A percentile compares a stretch with the other conserved stretches of the same genome.
Evolutionary conservation across 192 early-diverging fungal species (phyloP).

Genomic region (Backusella psychrophila): DNA sequence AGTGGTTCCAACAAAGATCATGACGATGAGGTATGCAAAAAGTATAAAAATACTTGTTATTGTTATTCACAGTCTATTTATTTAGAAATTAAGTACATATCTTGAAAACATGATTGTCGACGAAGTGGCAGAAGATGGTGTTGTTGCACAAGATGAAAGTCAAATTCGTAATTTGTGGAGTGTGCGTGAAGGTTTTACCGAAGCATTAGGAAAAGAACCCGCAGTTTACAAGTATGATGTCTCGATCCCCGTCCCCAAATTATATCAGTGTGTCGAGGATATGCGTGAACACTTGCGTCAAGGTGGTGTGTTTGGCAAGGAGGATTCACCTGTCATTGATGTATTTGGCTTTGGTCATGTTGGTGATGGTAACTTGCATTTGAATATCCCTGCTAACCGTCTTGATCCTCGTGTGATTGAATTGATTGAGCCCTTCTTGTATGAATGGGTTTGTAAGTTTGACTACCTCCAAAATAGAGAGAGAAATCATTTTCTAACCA

Average conservation of each 20-base stretch:
- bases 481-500: not conserved
- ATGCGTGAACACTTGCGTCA: conserved; percentile 66
- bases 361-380: conserved; percentile 97
- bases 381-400: conserved; percentile 79
- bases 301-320: conserved; percentile 54
- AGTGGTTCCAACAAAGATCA: conserved; percentile 91
- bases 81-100: conserved; percentile 67
- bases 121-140: conserved; percentile 81
- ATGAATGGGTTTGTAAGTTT: conserved; percentile 76
- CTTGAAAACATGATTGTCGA: conserved; percentile 78
- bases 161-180: conserved; percentile 84
- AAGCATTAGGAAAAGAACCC: conserved; percentile 84
- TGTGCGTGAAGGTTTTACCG: conserved; percentile 94
- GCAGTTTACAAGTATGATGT: conserved; percentile 97
- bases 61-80: not conserved
- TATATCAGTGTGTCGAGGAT: conserved; percentile 84
- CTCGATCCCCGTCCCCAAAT: conserved; percentile 80
- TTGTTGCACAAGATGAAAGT: conserved; percentile 83
- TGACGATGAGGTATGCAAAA: conserved; percentile 66
- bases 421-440: conserved; percentile 90
- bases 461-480: not conserved
- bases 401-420: conserved; percentile 59
- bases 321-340: conserved; percentile 56
- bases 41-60: not conserved
- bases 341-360: conserved; percentile 97